phyloP scores from a whole-genome alignment of 1,284 basidiomycete species.

The Rhodotorula sp. region DNA sequence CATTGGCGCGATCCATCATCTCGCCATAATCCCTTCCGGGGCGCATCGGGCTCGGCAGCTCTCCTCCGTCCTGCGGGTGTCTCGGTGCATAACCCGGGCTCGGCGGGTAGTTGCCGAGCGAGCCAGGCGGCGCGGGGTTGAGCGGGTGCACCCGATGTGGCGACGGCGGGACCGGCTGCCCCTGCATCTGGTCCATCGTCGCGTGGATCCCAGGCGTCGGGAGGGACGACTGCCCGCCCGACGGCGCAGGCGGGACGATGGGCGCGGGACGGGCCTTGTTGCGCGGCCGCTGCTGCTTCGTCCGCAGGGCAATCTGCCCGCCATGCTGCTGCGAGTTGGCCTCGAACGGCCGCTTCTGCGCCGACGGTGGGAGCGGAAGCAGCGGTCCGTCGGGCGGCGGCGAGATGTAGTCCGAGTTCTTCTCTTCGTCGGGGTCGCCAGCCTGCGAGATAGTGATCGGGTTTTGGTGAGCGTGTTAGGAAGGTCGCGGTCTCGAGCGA shows the following conservation, averaged over 20 bases:
- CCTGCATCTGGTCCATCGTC: conserved; percentile 20
- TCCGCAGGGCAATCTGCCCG: conserved; percentile 41
- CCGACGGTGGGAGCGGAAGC: conserved; percentile 37
- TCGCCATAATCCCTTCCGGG: conserved; percentile 30
- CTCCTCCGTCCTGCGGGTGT: neutral
- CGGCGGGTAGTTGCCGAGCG: conserved; percentile 23
- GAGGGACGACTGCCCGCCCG: neutral
- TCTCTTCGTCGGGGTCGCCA: conserved; percentile 26
- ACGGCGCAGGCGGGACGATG: conserved; percentile 57
- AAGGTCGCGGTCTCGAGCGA: neutral
- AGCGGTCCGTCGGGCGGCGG: conserved; percentile 41
- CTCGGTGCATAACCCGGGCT: conserved; percentile 9
- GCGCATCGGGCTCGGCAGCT: conserved; percentile 22
- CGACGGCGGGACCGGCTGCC: conserved; percentile 11
- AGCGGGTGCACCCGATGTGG: conserved; percentile 26
- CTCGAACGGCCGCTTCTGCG: conserved; percentile 40
- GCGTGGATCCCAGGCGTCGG: conserved; percentile 28
- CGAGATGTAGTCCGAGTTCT: conserved; percentile 38
- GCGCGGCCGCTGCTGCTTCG: conserved; percentile 38
- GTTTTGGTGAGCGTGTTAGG: neutral
- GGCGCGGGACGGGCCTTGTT: conserved; percentile 26
- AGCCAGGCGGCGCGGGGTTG: conserved; percentile 23
- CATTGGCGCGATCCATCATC: conserved; percentile 35
- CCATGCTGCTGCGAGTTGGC: conserved; percentile 37
- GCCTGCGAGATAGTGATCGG: conserved; percentile 15